A percentile compares a stretch with the other conserved stretches of the same genome.
These are phyloP conservation scores for Quercus engelmannii DNA, from an alignment of 306 rosid genomes.

Conservation along the genomic window DNA sequence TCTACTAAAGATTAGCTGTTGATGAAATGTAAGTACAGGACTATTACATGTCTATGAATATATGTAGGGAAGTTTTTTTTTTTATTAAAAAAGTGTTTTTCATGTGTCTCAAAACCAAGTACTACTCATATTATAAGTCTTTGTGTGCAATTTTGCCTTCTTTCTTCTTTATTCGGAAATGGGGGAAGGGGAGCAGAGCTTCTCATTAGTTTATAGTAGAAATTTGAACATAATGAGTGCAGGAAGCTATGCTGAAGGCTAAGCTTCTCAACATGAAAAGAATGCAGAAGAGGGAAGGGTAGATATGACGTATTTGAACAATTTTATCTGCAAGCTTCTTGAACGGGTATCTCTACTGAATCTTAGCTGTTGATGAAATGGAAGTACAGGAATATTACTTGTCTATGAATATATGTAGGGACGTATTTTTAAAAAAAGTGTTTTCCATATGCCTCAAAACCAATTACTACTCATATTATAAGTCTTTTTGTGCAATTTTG, in stretches of 20 bases:
- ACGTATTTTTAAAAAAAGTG: not conserved
- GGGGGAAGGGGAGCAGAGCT: not conserved
- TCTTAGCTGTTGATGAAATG: not conserved
- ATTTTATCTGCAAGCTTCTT: constrained; percentile 78
- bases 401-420: not conserved
- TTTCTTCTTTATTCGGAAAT: not conserved
- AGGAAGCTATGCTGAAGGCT: constrained; percentile 79
- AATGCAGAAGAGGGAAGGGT: constrained; percentile 81
- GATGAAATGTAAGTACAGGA: constrained; percentile 1
- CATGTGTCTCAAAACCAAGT: too few species aligned
- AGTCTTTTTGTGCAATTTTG: not conserved
- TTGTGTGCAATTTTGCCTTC: too few species aligned
- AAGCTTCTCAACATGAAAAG: constrained; percentile 80
- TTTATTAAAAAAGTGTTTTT: not conserved
- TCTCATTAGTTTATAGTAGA: not conserved
- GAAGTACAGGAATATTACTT: not conserved
- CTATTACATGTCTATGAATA: constrained; percentile 4
- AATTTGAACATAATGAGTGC: constrained; percentile 23
- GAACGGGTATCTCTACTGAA: constrained; percentile 50
- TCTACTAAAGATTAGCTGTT: not conserved
- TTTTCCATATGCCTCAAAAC: not conserved
- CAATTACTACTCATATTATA: not conserved
- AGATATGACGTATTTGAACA: constrained; percentile 90
- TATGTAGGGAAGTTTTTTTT: not conserved
- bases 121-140: not conserved